phyloP scores from a whole-genome alignment of 305 asterid genomes.

The Fraxinus velutina region DNA sequence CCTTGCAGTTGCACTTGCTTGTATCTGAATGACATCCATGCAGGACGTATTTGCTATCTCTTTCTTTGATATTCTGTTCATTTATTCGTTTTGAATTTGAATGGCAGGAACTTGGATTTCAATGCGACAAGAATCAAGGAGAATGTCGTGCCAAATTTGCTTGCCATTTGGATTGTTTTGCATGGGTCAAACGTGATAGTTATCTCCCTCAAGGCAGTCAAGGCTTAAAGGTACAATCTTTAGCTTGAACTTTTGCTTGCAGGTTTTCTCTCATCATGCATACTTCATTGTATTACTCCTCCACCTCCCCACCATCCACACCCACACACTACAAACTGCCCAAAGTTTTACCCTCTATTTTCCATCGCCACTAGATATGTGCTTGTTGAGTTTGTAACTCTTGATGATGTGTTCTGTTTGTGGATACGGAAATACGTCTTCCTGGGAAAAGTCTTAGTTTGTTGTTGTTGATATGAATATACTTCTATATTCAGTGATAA shows the following conservation, averaged over 20 bases:
- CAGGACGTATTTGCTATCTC: background rate
- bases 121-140: conserved; percentile 84
- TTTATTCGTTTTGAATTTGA: conserved; percentile 18
- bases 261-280: background rate
- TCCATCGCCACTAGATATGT: background rate
- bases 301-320: background rate
- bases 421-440: conserved; percentile 15
- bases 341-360: background rate
- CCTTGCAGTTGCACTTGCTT: background rate
- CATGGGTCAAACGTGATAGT: conserved; percentile 99
- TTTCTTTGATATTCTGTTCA: conserved; percentile 15
- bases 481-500: background rate
- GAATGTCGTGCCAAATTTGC: conserved; percentile 98
- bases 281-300: background rate
- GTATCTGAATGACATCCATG: conserved; percentile 6
- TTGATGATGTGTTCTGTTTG: background rate
- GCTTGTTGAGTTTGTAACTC: background rate
- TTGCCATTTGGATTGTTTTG: conserved; percentile 96
- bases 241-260: conserved; percentile 22
- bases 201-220: conserved; percentile 99
- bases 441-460: background rate
- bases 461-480: background rate
- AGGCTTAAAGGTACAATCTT: conserved; percentile 73
- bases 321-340: background rate
- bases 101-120: conserved; percentile 92